Conservation (phyloP, 2,329 filamentous ascomycete genomes). For the Verticillium klebahnii region DNA sequence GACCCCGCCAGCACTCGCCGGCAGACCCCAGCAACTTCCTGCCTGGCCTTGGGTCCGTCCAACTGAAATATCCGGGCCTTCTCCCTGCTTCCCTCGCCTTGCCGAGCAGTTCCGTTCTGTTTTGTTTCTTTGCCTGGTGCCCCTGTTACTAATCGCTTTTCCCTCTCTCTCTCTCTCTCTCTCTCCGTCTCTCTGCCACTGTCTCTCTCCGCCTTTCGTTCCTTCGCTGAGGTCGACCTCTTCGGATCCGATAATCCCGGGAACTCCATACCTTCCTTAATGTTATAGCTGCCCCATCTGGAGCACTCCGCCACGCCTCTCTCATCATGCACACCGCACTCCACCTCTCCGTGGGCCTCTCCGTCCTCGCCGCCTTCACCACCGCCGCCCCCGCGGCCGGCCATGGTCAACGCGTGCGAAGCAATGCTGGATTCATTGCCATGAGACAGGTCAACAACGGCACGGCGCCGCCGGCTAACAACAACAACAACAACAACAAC, state of each 20-base stretch:
- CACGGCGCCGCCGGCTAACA: not conserved
- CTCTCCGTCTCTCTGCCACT: not conserved
- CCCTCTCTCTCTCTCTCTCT: not conserved
- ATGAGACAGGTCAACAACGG: constrained; percentile 1
- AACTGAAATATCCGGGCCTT: not conserved
- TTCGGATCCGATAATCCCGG: not conserved
- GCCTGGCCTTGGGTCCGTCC: not conserved
- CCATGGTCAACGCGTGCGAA: not conserved
- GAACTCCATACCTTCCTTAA: not conserved
- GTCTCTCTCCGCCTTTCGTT: not conserved
- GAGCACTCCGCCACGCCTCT: not conserved
- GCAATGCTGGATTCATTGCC: constrained; percentile 1
- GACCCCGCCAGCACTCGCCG: not conserved
- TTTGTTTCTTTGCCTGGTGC: not conserved
- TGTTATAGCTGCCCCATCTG: not conserved
- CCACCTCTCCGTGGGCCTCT: constrained; percentile 1
- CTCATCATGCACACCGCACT: not conserved
- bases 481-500: constrained; percentile 6
- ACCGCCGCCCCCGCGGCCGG: not conserved
- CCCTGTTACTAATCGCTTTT: not conserved
- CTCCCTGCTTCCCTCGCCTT: not conserved
- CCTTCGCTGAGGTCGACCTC: not conserved
- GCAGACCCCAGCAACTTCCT: not conserved
- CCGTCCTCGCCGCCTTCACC: not conserved
- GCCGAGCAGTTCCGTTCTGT: not conserved